A percentile compares a stretch with the other conserved stretches of the same genome.
phyloP scores from a whole-genome alignment of 148 eudicot species.

The Rhododendron williamsianum region DNA sequence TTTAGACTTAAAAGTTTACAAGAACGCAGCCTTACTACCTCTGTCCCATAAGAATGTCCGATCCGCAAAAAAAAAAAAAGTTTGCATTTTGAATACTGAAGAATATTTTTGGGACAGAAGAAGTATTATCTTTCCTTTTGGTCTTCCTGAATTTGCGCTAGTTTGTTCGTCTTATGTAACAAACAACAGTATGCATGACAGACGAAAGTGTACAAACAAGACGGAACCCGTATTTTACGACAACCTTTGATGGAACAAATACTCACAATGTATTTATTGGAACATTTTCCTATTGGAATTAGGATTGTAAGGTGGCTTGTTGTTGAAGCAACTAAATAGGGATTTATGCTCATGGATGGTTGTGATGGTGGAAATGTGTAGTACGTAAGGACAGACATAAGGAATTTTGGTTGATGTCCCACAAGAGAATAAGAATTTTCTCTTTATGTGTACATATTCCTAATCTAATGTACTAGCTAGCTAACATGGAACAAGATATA shows the following conservation, averaged over 20 bases:
- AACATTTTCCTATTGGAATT: not conserved
- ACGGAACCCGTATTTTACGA: too few relatives aligned
- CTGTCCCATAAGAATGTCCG: too few relatives aligned
- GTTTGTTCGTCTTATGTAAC: too few relatives aligned
- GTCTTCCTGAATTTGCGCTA: too few relatives aligned
- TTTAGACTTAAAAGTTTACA: too few relatives aligned
- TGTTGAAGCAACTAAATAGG: constrained; percentile 14
- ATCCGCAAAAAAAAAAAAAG: too few relatives aligned
- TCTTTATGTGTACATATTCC: not conserved
- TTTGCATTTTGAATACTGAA: too few relatives aligned
- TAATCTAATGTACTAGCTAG: not conserved
- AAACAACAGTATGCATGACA: too few relatives aligned
- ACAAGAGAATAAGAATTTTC: not conserved
- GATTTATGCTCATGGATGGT: constrained; percentile 22
- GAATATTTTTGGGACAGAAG: too few relatives aligned
- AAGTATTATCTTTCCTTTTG: too few relatives aligned
- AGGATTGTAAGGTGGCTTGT: not conserved
- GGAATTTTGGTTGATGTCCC: constrained; percentile 5
- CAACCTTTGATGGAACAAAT: not conserved
- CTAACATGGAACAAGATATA: not conserved
- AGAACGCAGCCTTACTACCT: too few relatives aligned
- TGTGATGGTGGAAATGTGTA: not conserved
- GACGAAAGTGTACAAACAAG: too few relatives aligned
- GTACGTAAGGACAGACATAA: not conserved
- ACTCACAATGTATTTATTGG: not conserved